These are phyloP conservation scores for Rhodotorula sp. DNA, from an alignment of 1,284 basidiomycete species.

Conservation along the genomic window DNA sequence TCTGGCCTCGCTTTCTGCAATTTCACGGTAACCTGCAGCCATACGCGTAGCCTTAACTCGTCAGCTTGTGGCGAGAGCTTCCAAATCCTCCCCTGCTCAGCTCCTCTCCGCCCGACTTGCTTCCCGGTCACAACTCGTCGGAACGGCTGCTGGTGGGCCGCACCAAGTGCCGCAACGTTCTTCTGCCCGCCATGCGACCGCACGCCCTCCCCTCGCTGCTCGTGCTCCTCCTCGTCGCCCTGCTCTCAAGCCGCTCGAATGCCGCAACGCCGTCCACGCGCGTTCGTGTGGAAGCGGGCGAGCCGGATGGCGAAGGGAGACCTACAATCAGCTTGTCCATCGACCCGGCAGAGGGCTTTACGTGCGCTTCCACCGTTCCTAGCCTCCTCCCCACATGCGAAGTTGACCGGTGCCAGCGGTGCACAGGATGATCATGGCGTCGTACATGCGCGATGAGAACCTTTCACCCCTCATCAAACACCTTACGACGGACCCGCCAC, in stretches of 20 bases:
- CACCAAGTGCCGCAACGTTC: too few species aligned
- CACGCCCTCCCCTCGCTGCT: not conserved
- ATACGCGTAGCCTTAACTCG: too few species aligned
- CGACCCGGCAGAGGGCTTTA: conserved; percentile 27
- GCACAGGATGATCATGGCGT: conserved; percentile 39
- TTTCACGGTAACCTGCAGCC: too few species aligned
- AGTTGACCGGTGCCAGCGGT: not conserved
- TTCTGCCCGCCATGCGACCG: not conserved
- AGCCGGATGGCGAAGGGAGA: conserved; percentile 1
- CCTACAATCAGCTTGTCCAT: conserved; percentile 10
- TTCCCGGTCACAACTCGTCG: too few species aligned
- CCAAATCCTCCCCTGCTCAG: too few species aligned
- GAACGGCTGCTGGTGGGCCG: too few species aligned
- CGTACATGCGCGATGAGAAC: conserved; percentile 35
- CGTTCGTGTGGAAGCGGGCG: conserved; percentile 1
- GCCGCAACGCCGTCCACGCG: not conserved
- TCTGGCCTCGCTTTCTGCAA: too few species aligned
- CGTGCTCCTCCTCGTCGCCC: not conserved
- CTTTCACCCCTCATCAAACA: conserved; percentile 26
- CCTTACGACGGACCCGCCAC: conserved; percentile 31
- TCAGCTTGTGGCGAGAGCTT: too few species aligned
- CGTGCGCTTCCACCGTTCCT: conserved; percentile 3
- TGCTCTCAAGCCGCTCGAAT: not conserved
- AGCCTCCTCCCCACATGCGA: conserved; percentile 1
- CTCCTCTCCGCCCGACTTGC: too few species aligned